Percentiles rank a stretch among this genome's conserved stretches.
Evolutionary conservation across 257 asterid genomes (phyloP).

Genomic region (Ilex aquifolium): DNA sequence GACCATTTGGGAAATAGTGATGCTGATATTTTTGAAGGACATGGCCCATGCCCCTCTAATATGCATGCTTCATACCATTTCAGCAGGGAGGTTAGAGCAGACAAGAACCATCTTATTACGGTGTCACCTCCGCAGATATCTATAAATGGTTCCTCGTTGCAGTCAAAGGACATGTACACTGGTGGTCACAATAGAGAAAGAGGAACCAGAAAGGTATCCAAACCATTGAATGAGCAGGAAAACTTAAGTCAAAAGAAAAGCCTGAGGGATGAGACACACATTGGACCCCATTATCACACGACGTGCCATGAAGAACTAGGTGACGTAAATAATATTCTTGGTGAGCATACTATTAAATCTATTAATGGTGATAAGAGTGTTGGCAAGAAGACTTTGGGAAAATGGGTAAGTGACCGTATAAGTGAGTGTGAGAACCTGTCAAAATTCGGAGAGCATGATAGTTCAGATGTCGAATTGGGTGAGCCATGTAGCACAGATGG

Average conservation of each 20-base stretch:
- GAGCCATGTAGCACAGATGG: constrained; percentile 23
- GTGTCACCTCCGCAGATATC: constrained; percentile 21
- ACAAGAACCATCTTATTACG: constrained; percentile 11
- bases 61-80: constrained; percentile 17
- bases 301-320: constrained; percentile 22
- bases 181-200: constrained; percentile 12
- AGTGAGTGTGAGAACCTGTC: constrained; percentile 36
- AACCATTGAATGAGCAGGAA: constrained; percentile 24
- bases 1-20: constrained; percentile 15
- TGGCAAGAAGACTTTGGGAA: constrained; percentile 32
- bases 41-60: constrained; percentile 11
- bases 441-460: constrained; percentile 23
- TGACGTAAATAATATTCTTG: constrained; percentile 20
- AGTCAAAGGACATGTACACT: constrained; percentile 20
- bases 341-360: constrained; percentile 29
- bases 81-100: constrained; percentile 18
- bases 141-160: constrained; percentile 23
- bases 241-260: constrained; percentile 25
- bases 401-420: constrained; percentile 21
- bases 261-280: constrained; percentile 21
- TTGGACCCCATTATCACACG: constrained; percentile 22
- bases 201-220: constrained; percentile 19
- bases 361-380: constrained; percentile 21
- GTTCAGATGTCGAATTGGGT: constrained; percentile 18
- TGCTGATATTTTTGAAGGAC: constrained; percentile 16